Percentiles rank a stretch among this genome's conserved stretches.
Conservation (phyloP, 2,329 filamentous ascomycete genomes). For the Pseudopithomyces chartarum region DNA sequence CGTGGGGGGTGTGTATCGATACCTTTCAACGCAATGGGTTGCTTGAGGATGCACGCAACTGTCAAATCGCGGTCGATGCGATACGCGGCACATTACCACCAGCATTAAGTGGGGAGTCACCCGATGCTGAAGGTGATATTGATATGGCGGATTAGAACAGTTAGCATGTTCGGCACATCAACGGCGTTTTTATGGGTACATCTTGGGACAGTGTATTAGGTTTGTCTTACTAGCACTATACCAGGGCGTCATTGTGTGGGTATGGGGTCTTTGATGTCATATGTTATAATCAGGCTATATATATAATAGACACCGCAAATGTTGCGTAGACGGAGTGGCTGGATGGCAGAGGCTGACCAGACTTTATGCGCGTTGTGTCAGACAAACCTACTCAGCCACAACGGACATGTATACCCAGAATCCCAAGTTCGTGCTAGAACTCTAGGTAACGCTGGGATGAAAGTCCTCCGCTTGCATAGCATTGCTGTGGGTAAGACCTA, state of each 20-base stretch:
- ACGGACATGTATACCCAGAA: too few relatives aligned
- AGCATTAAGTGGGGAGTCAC: slow-evolving; percentile 22
- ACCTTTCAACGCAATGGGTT: slow-evolving; percentile 35
- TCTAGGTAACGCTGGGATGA: too few relatives aligned
- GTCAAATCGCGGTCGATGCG: slow-evolving; percentile 24
- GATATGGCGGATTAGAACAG: slow-evolving; percentile 8
- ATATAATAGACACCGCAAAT: not conserved
- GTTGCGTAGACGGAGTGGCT: not conserved
- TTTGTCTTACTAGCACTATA: slow-evolving; percentile 2
- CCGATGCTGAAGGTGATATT: slow-evolving; percentile 29
- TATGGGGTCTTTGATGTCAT: not conserved
- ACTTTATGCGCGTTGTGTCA: too few relatives aligned
- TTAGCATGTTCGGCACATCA: not conserved
- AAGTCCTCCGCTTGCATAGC: too few relatives aligned
- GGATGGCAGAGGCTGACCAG: too few relatives aligned
- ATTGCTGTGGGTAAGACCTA: too few relatives aligned
- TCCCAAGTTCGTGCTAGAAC: too few relatives aligned
- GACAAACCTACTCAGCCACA: too few relatives aligned
- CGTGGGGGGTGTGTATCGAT: slow-evolving; percentile 35
- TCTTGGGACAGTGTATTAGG: not conserved
- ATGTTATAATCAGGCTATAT: not conserved
- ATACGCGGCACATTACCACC: slow-evolving; percentile 29
- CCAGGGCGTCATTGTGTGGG: not conserved
- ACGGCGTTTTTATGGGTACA: slow-evolving; percentile 1
- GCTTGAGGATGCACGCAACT: slow-evolving; percentile 29